A percentile compares a stretch with the other conserved stretches of the same genome.
These are phyloP conservation scores for carrot (Daucus carota) DNA, from an alignment of 129 eudicot species.

Conservation along the genomic window DH1_v3.0 NC_030381.2:46101501-46102000, in stretches of 20 bases:
- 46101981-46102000: not conserved
- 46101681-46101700: constrained; percentile 84
- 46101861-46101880: constrained; percentile 84
- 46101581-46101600: constrained; percentile 54
- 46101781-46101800: constrained; percentile 95
- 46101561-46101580: no score
- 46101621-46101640: constrained; percentile 28
- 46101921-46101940: not conserved
- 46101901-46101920: constrained; percentile 35
- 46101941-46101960: not conserved
- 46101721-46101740: constrained; percentile 85
- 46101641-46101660: constrained; percentile 60
- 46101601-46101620: constrained; percentile 75
- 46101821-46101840: constrained; percentile 90
- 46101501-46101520: no score
- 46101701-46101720: constrained; percentile 76
- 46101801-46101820: constrained; percentile 85
- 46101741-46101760: constrained; percentile 58
- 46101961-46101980: not conserved
- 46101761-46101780: constrained; percentile 98
- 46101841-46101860: constrained; percentile 96
- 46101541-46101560: no score
- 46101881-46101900: constrained; percentile 57
- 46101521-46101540: no score
- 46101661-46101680: constrained; percentile 93